These are phyloP conservation scores for Alloteropsis angusta DNA, from an alignment of 202 grass and related monocot species.

Conservation along the genomic window DNA sequence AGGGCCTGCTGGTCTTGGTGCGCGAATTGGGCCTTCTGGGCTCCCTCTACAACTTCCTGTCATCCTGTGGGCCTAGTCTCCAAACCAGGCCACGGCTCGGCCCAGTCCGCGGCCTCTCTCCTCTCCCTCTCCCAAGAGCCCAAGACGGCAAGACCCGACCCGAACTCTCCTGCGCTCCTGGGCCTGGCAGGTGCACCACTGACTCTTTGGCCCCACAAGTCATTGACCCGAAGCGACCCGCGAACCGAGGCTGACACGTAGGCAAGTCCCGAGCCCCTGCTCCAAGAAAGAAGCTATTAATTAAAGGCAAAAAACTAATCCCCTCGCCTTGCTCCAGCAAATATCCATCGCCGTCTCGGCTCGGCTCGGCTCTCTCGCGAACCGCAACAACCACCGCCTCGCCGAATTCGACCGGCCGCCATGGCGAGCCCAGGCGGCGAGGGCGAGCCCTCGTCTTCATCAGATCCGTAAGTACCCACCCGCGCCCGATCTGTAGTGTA, in stretches of 20 bases:
- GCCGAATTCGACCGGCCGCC: not conserved
- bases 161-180: too few relatives aligned
- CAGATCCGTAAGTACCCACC: slow-evolving; percentile 58
- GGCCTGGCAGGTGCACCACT: not conserved
- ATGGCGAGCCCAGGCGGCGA: slow-evolving; percentile 82
- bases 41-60: too few relatives aligned
- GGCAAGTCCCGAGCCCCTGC: slow-evolving; percentile 10
- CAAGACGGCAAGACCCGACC: too few relatives aligned
- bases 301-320: not conserved
- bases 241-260: not conserved
- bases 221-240: not conserved
- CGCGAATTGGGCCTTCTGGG: too few relatives aligned
- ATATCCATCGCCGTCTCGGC: slow-evolving; percentile 2
- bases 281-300: slow-evolving; percentile 45
- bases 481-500: slow-evolving; percentile 8
- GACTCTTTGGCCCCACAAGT: not conserved
- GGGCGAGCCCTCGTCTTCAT: slow-evolving; percentile 47
- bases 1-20: too few relatives aligned
- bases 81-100: not conserved
- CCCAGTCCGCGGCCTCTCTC: not conserved
- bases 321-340: not conserved
- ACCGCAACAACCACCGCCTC: not conserved
- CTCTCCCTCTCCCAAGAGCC: not conserved
- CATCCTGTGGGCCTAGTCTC: too few relatives aligned
- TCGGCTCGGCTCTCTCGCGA: not conserved